Percentiles rank a stretch among this genome's conserved stretches.
Conservation (phyloP, 176 grass and related monocot genomes). For the Melocanna baccifera region DNA sequence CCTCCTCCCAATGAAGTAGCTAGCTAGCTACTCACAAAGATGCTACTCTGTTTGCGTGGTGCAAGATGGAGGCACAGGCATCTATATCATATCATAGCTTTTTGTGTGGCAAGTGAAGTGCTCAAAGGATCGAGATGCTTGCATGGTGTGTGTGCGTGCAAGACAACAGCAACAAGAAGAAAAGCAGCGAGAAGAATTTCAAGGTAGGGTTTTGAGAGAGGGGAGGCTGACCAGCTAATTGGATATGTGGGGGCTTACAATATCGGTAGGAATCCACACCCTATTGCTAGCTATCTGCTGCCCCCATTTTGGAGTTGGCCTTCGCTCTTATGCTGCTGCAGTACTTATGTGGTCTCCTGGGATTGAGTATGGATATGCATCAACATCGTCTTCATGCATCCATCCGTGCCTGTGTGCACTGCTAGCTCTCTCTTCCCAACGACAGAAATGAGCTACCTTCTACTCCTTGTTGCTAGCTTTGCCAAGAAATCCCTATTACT, state of each 20-base stretch:
- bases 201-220: neutral
- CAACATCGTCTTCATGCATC: neutral
- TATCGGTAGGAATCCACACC: neutral
- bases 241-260: neutral
- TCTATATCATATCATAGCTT: neutral
- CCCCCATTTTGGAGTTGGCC: neutral
- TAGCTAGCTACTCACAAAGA: neutral
- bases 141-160: neutral
- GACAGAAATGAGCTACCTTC: neutral
- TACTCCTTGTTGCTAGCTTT: neutral
- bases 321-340: neutral
- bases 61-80: neutral
- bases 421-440: neutral
- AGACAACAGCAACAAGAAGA: neutral
- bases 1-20: neutral
- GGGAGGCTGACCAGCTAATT: neutral
- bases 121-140: neutral
- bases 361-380: conserved; percentile 29
- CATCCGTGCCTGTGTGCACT: neutral
- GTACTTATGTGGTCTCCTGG: neutral
- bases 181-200: neutral
- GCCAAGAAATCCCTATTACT: neutral
- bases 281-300: neutral
- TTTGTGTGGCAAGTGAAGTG: neutral
- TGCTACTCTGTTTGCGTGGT: neutral